These are phyloP conservation scores for Fusarium sp. DNA, from an alignment of 2,329 filamentous ascomycete species.

Conservation along the genomic window DNA sequence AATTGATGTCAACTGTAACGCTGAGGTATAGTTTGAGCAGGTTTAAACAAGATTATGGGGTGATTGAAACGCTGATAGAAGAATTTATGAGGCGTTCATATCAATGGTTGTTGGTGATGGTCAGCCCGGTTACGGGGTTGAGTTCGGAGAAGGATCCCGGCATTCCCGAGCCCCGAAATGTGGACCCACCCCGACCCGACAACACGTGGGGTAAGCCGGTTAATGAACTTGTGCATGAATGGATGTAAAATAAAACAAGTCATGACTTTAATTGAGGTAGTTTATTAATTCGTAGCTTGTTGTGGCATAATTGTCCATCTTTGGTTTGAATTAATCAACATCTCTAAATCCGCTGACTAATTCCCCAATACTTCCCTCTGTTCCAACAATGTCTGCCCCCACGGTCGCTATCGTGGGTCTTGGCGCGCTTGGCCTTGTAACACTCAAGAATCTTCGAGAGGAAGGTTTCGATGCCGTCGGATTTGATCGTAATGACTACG, in stretches of 20 bases:
- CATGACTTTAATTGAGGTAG: not conserved
- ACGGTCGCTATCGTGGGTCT: slow-evolving; percentile 8
- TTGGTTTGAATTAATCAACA: not conserved
- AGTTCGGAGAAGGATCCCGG: not conserved
- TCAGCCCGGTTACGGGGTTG: not conserved
- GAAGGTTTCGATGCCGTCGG: slow-evolving; percentile 10
- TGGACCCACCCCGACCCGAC: slow-evolving; percentile 1
- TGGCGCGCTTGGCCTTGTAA: slow-evolving; percentile 1
- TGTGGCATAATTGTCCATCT: not conserved
- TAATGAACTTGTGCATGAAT: too few relatives aligned
- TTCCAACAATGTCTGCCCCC: not conserved
- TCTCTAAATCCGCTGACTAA: not conserved
- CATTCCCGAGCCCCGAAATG: slow-evolving; percentile 1
- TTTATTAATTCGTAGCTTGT: not conserved
- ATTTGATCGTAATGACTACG: slow-evolving; percentile 11
- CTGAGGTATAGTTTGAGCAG: too few relatives aligned
- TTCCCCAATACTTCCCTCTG: not conserved
- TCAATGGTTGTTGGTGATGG: not conserved
- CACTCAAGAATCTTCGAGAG: slow-evolving; percentile 8
- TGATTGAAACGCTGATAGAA: not conserved
- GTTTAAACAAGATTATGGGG: too few relatives aligned
- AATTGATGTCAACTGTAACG: not conserved
- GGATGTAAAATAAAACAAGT: not conserved
- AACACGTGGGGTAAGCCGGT: not conserved
- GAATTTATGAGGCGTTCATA: not conserved